These are phyloP conservation scores for Globisporangium rhizosaccharum DNA, from an alignment of 352 stramenopile genomes.

Conservation along the genomic window DNA sequence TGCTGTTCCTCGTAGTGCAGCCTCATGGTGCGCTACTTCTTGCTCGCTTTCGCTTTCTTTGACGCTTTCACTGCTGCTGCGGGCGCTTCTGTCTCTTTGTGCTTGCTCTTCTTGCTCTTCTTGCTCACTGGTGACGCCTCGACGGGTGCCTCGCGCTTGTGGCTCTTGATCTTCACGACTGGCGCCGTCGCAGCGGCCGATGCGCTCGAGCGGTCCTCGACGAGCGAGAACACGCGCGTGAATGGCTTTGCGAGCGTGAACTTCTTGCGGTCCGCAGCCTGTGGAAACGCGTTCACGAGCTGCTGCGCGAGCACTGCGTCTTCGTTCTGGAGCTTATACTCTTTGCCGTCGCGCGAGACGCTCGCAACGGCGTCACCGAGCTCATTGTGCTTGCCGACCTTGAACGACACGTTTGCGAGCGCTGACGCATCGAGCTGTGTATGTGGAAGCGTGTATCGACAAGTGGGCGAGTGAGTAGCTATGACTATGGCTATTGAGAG, in stretches of 20 bases:
- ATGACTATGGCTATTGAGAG: neutral
- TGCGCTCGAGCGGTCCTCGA: conserved; percentile 32
- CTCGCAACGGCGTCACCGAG: conserved; percentile 36
- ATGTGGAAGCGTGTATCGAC: conserved; percentile 6
- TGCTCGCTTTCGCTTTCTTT: conserved; percentile 18
- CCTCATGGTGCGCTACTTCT: conserved; percentile 3
- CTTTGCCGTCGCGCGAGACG: conserved; percentile 40
- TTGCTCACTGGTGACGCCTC: conserved; percentile 18
- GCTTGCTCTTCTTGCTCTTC: conserved; percentile 49
- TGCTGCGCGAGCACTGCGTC: conserved; percentile 61
- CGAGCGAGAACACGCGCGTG: conserved; percentile 63
- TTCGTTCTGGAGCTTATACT: conserved; percentile 54
- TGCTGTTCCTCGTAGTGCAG: no score
- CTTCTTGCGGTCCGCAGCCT: conserved; percentile 43
- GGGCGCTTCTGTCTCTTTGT: conserved; percentile 7
- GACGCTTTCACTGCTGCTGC: conserved; percentile 3
- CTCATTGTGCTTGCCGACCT: conserved; percentile 29
- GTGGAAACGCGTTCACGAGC: conserved; percentile 70
- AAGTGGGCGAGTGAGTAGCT: neutral
- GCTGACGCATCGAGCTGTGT: conserved; percentile 59
- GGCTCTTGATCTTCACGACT: conserved; percentile 19
- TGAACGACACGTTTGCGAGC: conserved; percentile 65
- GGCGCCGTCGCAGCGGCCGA: conserved; percentile 5
- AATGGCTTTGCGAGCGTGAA: conserved; percentile 75
- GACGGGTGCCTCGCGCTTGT: conserved; percentile 20